Conservation (phyloP, 129 eudicot genomes). For the Heracleum sosnowskyi region DNA sequence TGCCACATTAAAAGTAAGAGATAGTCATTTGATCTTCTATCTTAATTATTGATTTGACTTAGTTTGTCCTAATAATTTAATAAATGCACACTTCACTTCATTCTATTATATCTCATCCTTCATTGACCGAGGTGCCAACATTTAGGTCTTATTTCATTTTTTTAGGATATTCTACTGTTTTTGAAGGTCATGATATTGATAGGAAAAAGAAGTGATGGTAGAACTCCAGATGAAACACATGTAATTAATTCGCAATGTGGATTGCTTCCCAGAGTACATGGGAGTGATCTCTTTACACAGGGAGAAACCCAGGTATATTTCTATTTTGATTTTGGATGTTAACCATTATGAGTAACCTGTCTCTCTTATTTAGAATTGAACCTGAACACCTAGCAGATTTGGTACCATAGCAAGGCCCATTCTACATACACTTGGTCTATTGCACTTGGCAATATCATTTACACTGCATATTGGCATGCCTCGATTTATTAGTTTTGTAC, state of each 20-base stretch:
- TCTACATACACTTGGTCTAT: background rate
- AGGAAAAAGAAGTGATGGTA: constrained; percentile 90
- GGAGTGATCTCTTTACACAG: constrained; percentile 98
- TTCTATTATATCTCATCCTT: background rate
- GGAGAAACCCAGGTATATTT: constrained; percentile 96
- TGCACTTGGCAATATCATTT: background rate
- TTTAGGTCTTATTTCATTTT: background rate
- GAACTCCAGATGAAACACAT: constrained; percentile 74
- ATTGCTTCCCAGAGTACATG: constrained; percentile 98
- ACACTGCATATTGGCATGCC: background rate
- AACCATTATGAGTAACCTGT: constrained; percentile 1
- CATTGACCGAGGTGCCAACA: background rate
- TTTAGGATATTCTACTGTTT: constrained; percentile 12
- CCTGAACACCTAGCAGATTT: background rate
- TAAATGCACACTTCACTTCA: background rate
- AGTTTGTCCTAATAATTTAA: background rate
- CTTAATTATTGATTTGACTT: background rate
- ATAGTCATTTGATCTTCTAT: background rate
- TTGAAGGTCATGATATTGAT: constrained; percentile 4
- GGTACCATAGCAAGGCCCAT: background rate
- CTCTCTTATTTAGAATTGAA: background rate
- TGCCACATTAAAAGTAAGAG: background rate
- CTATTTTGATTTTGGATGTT: background rate
- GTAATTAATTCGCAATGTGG: constrained; percentile 79
- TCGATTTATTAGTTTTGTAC: background rate